phyloP scores from a whole-genome alignment of 345 rosid genomes.

The Populus euphratica region DNA sequence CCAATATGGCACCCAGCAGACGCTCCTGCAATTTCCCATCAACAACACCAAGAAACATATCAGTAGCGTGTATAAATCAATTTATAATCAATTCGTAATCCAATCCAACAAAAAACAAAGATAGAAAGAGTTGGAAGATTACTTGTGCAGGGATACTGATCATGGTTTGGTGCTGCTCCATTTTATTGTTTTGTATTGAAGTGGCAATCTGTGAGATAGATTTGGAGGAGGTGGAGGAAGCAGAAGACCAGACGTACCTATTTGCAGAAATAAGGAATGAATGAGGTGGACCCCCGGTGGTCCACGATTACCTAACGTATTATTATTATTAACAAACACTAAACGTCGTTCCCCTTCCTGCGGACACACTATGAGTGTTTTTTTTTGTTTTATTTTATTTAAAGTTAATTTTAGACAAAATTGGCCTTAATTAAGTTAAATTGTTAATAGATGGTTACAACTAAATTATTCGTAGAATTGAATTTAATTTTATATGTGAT shows the following conservation, averaged over 20 bases:
- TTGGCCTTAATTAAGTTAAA: no score
- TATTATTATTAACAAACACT: no score
- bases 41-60: background rate
- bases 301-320: no score
- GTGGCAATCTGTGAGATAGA: background rate
- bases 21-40: slow-evolving; percentile 51
- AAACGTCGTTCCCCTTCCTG: no score
- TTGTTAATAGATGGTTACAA: no score
- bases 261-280: background rate
- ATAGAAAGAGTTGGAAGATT: background rate
- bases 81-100: background rate
- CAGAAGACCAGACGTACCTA: background rate
- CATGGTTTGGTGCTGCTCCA: slow-evolving; percentile 27
- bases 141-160: slow-evolving; percentile 70
- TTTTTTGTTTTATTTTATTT: no score
- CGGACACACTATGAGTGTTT: no score
- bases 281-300: no score
- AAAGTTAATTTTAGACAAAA: no score
- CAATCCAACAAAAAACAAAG: background rate
- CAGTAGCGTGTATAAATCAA: background rate
- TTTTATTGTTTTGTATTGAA: background rate
- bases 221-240: background rate
- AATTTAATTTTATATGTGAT: no score
- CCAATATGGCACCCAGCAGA: slow-evolving; percentile 70
- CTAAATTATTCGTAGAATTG: no score